phyloP scores from a whole-genome alignment of 805 yeast species.

The Candida nitratophila region DNA sequence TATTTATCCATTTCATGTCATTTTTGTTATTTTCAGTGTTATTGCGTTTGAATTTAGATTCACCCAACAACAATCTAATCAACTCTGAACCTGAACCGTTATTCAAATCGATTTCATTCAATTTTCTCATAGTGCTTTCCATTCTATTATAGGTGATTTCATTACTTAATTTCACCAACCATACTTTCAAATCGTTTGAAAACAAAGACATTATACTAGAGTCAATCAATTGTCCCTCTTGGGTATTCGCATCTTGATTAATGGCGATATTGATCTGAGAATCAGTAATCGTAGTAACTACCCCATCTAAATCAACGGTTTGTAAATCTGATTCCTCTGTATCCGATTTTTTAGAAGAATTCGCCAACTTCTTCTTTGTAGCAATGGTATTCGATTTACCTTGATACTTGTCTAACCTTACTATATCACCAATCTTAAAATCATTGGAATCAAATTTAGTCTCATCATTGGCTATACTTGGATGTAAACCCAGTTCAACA shows the following conservation, averaged over 20 bases:
- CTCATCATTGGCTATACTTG: slow-evolving; percentile 29
- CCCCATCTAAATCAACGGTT: slow-evolving; percentile 45
- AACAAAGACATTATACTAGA: slow-evolving; percentile 42
- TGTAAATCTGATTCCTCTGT: slow-evolving; percentile 16
- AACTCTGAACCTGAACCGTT: slow-evolving; percentile 28
- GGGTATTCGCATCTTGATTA: slow-evolving; percentile 35
- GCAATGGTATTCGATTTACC: slow-evolving; percentile 7
- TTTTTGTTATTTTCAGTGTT: slow-evolving; percentile 1
- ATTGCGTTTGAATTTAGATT: slow-evolving; percentile 30
- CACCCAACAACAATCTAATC: slow-evolving; percentile 42
- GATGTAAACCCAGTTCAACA: slow-evolving; percentile 55
- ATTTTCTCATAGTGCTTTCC: slow-evolving; percentile 67
- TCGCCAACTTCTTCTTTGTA: slow-evolving; percentile 19
- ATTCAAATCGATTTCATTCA: slow-evolving; percentile 37
- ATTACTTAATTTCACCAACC: slow-evolving; percentile 64
- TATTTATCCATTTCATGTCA: slow-evolving; percentile 31
- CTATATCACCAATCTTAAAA: slow-evolving; percentile 71
- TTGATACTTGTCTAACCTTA: slow-evolving; percentile 46
- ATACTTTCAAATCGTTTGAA: slow-evolving; percentile 40
- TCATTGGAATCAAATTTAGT: slow-evolving; percentile 36
- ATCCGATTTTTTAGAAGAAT: slow-evolving; percentile 23
- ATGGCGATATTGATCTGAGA: slow-evolving; percentile 50
- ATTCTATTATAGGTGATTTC: slow-evolving; percentile 71
- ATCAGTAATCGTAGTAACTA: slow-evolving; percentile 45
- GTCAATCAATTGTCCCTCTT: slow-evolving; percentile 30